A percentile compares a stretch with the other conserved stretches of the same genome.
phyloP scores from a whole-genome alignment of 345 rosid species.

The Turritis glabra region DNA sequence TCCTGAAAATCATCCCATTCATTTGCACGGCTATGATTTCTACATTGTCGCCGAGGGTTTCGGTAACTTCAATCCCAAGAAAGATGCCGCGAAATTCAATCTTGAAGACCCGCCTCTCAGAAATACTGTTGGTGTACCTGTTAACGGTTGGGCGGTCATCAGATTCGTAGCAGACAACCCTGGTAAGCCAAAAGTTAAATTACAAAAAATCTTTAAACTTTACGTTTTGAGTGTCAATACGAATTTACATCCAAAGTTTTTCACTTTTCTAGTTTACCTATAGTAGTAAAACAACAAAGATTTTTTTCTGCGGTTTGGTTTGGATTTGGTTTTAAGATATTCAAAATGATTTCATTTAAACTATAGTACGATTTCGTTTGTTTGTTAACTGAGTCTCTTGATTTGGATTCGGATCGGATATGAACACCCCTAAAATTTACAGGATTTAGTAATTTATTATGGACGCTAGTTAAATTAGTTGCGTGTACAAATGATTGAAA shows the following conservation, averaged over 20 bases:
- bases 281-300: no score
- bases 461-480: not conserved
- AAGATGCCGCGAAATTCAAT: conserved; percentile 66
- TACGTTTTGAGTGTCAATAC: no score
- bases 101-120: conserved; percentile 87
- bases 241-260: no score
- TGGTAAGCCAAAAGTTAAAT: conserved; percentile 43
- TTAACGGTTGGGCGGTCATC: conserved; percentile 88
- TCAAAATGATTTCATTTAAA: no score
- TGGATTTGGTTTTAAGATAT: no score
- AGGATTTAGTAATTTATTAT: not conserved
- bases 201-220: no score
- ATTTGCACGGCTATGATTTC: conserved; percentile 93
- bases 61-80: conserved; percentile 79
- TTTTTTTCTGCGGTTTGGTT: no score
- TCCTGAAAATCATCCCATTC: conserved; percentile 92
- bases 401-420: no score
- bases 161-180: conserved; percentile 97
- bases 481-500: not conserved
- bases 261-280: no score
- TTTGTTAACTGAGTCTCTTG: no score
- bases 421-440: no score
- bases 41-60: conserved; percentile 86
- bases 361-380: no score
- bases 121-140: conserved; percentile 75